These are phyloP conservation scores for Botrytis byssoidea DNA, from an alignment of 2,329 filamentous ascomycete genomes.

Conservation along the genomic window DNA sequence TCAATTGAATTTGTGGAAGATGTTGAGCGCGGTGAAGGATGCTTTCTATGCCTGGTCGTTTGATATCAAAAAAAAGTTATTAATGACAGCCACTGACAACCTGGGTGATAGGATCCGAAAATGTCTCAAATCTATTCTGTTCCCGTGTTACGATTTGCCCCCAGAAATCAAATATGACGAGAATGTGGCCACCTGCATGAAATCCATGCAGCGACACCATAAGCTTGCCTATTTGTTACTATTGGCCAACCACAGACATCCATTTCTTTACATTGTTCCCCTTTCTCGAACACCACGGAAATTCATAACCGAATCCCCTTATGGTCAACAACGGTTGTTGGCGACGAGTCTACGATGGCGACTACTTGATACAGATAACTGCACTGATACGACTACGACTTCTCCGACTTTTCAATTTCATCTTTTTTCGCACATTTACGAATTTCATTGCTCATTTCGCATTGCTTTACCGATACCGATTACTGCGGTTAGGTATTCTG, in stretches of 20 bases:
- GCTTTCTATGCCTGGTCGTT: not conserved
- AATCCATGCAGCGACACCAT: slow-evolving; percentile 20
- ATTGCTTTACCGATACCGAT: not conserved
- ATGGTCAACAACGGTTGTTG: not conserved
- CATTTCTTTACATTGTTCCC: not conserved
- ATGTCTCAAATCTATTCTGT: slow-evolving; percentile 5
- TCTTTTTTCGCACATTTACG: not conserved
- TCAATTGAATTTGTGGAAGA: not conserved
- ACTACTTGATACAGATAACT: not conserved
- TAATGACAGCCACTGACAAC: slow-evolving; percentile 19
- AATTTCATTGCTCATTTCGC: slow-evolving; percentile 9
- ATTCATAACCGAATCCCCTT: not conserved
- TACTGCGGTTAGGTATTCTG: not conserved
- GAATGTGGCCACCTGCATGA: slow-evolving; percentile 14
- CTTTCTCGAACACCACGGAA: not conserved
- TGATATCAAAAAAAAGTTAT: slow-evolving; percentile 8
- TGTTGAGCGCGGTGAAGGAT: not conserved
- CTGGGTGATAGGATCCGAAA: slow-evolving; percentile 17
- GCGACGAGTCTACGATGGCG: not conserved
- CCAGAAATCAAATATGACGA: slow-evolving; percentile 2
- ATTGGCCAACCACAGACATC: slow-evolving; percentile 11
- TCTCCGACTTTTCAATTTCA: not conserved
- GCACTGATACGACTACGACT: not conserved
- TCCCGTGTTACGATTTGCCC: not conserved
- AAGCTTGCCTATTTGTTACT: slow-evolving; percentile 3